phyloP scores from a whole-genome alignment of 371 early-diverging fungal genomes.

The Mucor circinelloides region DNA sequence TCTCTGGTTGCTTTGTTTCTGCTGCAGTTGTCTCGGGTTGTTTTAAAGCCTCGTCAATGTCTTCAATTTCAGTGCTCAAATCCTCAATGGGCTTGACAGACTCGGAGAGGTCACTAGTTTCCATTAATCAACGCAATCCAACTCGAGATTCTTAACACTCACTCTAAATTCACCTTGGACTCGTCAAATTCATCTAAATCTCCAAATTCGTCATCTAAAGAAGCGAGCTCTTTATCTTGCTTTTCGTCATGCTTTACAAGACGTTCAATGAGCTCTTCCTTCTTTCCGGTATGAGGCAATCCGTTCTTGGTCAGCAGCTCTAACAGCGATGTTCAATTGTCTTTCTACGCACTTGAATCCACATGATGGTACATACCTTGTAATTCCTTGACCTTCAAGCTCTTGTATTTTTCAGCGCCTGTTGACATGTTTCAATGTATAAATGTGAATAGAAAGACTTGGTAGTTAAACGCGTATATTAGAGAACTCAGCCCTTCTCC shows the following conservation, averaged over 20 bases:
- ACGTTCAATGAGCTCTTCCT: conserved; percentile 69
- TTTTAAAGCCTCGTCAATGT: conserved; percentile 1
- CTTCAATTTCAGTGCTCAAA: conserved; percentile 7
- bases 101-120: neutral
- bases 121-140: neutral
- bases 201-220: conserved; percentile 48
- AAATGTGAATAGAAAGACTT: neutral
- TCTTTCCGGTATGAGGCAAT: conserved; percentile 64
- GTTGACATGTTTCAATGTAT: conserved; percentile 5
- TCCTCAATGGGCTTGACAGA: neutral
- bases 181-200: conserved; percentile 50
- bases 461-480: conserved; percentile 5
- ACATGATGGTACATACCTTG: conserved; percentile 41
- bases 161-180: conserved; percentile 33
- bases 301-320: conserved; percentile 62
- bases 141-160: neutral
- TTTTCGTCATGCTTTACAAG: conserved; percentile 61
- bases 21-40: neutral
- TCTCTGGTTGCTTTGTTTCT: neutral
- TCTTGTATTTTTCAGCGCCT: conserved; percentile 46
- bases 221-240: conserved; percentile 49
- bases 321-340: neutral
- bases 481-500: neutral
- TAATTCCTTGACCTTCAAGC: conserved; percentile 65
- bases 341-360: neutral